These are phyloP conservation scores for Musa itinerans DNA, from an alignment of 176 grass and related monocot species.

Conservation along the genomic window DNA sequence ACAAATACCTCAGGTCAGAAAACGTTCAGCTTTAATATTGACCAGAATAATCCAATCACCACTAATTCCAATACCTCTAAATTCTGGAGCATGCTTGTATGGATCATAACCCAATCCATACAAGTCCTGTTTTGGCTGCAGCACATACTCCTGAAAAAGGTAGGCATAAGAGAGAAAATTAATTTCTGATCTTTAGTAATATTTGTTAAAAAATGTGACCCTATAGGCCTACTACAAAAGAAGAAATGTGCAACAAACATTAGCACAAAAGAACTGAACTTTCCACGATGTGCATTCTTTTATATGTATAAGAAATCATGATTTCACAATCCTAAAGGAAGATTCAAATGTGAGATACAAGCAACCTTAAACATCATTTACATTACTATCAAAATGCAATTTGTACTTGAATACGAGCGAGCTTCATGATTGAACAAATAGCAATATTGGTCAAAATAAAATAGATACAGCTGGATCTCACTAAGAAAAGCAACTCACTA, in stretches of 20 bases:
- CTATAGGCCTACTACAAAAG: too few species aligned
- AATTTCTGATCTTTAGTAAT: neutral
- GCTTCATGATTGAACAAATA: neutral
- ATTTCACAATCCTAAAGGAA: too few species aligned
- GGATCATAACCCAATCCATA: constrained; percentile 96
- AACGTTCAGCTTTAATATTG: neutral
- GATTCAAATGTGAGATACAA: neutral
- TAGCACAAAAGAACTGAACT: neutral
- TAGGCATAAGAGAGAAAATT: constrained; percentile 14
- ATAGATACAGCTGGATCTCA: neutral
- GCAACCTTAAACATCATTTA: neutral
- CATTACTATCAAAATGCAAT: neutral
- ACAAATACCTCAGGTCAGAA: neutral
- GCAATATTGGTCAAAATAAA: neutral
- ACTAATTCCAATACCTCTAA: constrained; percentile 47
- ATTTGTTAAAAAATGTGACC: too few species aligned
- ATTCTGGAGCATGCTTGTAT: constrained; percentile 90
- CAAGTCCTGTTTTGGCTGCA: constrained; percentile 87
- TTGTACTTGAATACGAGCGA: too few species aligned
- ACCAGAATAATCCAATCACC: neutral
- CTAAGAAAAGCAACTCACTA: too few species aligned
- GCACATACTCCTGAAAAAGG: constrained; percentile 55
- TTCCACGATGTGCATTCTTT: too few species aligned
- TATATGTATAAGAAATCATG: too few species aligned
- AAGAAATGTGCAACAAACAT: neutral